These are phyloP conservation scores for Botrytis tulipae DNA, from an alignment of 2,329 filamentous ascomycete genomes.

Conservation along the genomic window DNA sequence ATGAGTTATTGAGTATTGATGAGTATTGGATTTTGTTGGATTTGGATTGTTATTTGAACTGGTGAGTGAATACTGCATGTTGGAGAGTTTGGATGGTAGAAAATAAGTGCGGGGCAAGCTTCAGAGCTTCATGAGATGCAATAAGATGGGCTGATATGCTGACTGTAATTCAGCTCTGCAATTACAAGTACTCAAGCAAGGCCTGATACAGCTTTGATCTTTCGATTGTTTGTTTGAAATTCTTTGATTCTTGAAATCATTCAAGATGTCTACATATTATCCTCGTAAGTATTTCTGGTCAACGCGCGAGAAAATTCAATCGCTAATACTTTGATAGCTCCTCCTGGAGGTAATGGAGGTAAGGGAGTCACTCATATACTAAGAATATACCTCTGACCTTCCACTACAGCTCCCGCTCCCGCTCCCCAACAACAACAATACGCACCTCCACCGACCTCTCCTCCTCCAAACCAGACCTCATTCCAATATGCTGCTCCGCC, in stretches of 20 bases:
- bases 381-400: conserved; percentile 6
- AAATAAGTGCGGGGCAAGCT: conserved; percentile 14
- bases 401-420: conserved; percentile 22
- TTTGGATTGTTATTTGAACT: background rate
- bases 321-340: conserved; percentile 34
- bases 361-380: conserved; percentile 3
- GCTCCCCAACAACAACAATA: conserved; percentile 28
- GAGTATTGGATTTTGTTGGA: background rate
- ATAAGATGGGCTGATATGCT: conserved; percentile 5
- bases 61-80: background rate
- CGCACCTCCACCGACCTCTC: conserved; percentile 36
- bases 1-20: background rate
- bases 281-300: conserved; percentile 36
- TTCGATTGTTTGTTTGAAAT: background rate
- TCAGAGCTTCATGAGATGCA: background rate
- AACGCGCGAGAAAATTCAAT: conserved; percentile 13
- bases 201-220: background rate
- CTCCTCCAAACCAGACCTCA: conserved; percentile 35
- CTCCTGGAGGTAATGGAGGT: conserved; percentile 35
- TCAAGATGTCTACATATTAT: conserved; percentile 37
- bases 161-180: conserved; percentile 4
- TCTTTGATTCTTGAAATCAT: background rate
- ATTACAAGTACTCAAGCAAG: background rate
- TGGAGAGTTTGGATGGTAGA: background rate
- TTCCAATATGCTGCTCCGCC: conserved; percentile 37